These are phyloP conservation scores for Melanopsichium pennsylvanicum DNA, from an alignment of 1,284 basidiomycete species.

Conservation along the genomic window DNA sequence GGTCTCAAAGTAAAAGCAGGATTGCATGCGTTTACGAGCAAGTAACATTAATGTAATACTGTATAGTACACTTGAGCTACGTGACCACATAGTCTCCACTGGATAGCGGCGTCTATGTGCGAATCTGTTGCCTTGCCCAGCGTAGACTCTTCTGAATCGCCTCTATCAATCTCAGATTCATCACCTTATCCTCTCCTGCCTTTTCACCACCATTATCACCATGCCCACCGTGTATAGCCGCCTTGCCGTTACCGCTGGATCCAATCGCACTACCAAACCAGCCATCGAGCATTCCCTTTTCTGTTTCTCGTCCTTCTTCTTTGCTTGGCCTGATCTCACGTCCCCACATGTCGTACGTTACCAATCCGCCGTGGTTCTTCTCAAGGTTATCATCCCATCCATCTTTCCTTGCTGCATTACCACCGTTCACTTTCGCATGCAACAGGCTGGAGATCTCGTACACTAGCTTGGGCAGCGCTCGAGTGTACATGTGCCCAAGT, in stretches of 20 bases:
- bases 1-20: too few species aligned
- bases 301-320: neutral
- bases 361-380: neutral
- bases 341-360: constrained; percentile 41
- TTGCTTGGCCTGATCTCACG: constrained; percentile 1
- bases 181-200: neutral
- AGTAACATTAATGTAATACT: too few species aligned
- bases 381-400: constrained; percentile 1
- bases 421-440: neutral
- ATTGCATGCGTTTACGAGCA: too few species aligned
- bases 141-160: constrained; percentile 35
- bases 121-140: constrained; percentile 31
- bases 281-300: constrained; percentile 5
- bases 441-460: constrained; percentile 4
- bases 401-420: neutral
- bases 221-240: neutral
- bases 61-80: too few species aligned
- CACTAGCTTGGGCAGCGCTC: constrained; percentile 14
- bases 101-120: too few species aligned
- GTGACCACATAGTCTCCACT: too few species aligned
- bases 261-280: constrained; percentile 15
- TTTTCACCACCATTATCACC: neutral
- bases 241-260: neutral
- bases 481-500: constrained; percentile 15
- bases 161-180: constrained; percentile 12